A percentile compares a stretch with the other conserved stretches of the same genome.
These are phyloP conservation scores for Pseudocercospora ulei DNA, from an alignment of 2,329 filamentous ascomycete species.

Conservation along the genomic window DNA sequence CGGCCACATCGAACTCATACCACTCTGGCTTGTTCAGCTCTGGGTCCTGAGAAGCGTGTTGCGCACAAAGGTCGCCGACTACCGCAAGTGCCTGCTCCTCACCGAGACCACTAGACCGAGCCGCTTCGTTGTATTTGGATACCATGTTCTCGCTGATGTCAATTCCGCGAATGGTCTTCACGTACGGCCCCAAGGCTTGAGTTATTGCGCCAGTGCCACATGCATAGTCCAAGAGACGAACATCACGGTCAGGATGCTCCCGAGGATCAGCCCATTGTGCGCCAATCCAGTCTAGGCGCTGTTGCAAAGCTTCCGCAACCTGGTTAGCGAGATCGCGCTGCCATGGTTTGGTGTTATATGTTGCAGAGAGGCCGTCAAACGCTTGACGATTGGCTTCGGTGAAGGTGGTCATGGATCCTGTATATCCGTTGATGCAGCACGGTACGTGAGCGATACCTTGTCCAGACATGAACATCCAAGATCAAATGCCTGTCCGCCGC, in stretches of 20 bases:
- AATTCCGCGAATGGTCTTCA: constrained; percentile 30
- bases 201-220: constrained; percentile 33
- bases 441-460: not conserved
- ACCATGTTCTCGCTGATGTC: constrained; percentile 33
- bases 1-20: constrained; percentile 38
- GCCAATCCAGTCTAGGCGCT: constrained; percentile 29
- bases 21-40: constrained; percentile 30
- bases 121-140: constrained; percentile 28
- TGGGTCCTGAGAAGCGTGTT: constrained; percentile 16
- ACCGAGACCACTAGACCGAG: constrained; percentile 21
- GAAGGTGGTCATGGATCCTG: constrained; percentile 30
- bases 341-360: constrained; percentile 32
- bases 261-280: constrained; percentile 22
- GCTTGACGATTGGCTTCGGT: constrained; percentile 33
- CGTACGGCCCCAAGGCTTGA: constrained; percentile 27
- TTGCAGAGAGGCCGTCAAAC: constrained; percentile 31
- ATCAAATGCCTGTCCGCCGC: no score
- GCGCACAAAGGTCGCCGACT: constrained; percentile 35
- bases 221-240: constrained; percentile 32
- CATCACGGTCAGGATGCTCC: constrained; percentile 13
- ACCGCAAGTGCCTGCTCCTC: constrained; percentile 27
- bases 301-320: constrained; percentile 27
- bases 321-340: constrained; percentile 29
- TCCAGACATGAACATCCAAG: no score
- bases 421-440: constrained; percentile 2